Base-by-base conservation (phyloP, 139 green algal genomes). In the Trebouxia sp. region DNA sequence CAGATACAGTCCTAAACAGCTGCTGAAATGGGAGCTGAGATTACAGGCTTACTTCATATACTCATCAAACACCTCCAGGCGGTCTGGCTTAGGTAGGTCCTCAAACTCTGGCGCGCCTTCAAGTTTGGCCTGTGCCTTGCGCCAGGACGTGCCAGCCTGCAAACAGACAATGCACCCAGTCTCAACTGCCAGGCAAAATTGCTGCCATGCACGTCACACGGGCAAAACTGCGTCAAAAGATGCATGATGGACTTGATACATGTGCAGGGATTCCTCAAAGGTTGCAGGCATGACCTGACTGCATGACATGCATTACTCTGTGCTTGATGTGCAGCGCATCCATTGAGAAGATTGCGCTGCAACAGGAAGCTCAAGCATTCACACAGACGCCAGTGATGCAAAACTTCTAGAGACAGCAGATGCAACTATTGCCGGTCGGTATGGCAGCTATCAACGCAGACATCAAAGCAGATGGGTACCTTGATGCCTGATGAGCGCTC, bases 51-150 rank as follows among this genome's bases (percentile, higher is more conserved):
- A 88, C 86, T 62, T 82, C 30, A 94, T 86, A 81, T 92, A 89
- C 43, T 92, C 88, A 74, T 94, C 86, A 78, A 89, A 96, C 37
- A 92, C 92, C 80, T 95, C 90, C 66, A 96, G 88, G 30, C 91
- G 82, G 76, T 94, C 91, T 38, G 92, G 17, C 77, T 92, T 91
- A 70, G 94, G 88, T n/a, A 95, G 82, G 3, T 83, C 83, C 62
- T 94, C 88, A 80, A 87, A 95, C 42, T 86, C 91, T 12, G 88
- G 81, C 84, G 93, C 88, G 20, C 88, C 90, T 72, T 92, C 87
- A 69, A 96, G 80, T 75, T 91, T 91, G 24, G 83, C 80, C 41
- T 76, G 50, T n/a, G 84, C 89, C 80, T 93, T 93, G 38, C 90
- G 82, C 91, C 91, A 95, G 0, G 86, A 38, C 26, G 79, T 90